Evolutionary conservation across 495 filamentous ascomycete species (phyloP).

Genomic region (Penicillium salamii): DNA sequence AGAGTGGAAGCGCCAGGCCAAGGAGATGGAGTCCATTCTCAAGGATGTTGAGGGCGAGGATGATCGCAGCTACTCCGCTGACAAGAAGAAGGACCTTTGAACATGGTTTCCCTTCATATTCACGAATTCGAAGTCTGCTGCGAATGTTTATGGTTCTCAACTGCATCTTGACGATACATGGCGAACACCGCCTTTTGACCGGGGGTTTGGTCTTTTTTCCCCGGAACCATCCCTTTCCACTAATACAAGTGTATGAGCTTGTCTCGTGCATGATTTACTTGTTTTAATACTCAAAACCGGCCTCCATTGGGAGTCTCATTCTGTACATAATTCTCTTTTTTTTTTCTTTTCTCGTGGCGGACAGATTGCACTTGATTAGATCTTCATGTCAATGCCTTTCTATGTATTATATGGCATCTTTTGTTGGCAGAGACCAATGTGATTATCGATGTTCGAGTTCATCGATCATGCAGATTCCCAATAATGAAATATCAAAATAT

Average conservation of each 20-base stretch:
- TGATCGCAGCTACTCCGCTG: conserved; percentile 65
- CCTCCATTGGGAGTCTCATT: not conserved
- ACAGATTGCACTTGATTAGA: not conserved
- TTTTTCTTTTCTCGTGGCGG: too few relatives aligned
- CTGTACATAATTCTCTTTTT: conserved; percentile 3
- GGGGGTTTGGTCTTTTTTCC: not conserved
- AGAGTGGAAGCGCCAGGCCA: conserved; percentile 76
- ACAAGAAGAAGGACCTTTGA: conserved; percentile 40
- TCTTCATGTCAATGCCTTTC: not conserved
- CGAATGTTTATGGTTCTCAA: not conserved
- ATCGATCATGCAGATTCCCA: too few relatives aligned
- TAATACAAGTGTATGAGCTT: conserved; percentile 3
- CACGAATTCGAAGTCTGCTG: not conserved
- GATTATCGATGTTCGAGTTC: too few relatives aligned
- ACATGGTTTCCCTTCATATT: not conserved
- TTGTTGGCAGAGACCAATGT: too few relatives aligned
- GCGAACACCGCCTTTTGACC: not conserved
- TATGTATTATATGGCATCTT: not conserved
- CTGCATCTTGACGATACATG: not conserved
- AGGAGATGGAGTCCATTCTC: conserved; percentile 84
- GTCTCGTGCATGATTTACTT: not conserved
- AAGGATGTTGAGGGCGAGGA: conserved; percentile 85
- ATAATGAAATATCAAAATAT: too few relatives aligned
- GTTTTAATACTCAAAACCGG: conserved; percentile 3
- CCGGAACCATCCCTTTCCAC: not conserved